Conservation (phyloP, 345 rosid species). For the Pistacia integerrima region DNA sequence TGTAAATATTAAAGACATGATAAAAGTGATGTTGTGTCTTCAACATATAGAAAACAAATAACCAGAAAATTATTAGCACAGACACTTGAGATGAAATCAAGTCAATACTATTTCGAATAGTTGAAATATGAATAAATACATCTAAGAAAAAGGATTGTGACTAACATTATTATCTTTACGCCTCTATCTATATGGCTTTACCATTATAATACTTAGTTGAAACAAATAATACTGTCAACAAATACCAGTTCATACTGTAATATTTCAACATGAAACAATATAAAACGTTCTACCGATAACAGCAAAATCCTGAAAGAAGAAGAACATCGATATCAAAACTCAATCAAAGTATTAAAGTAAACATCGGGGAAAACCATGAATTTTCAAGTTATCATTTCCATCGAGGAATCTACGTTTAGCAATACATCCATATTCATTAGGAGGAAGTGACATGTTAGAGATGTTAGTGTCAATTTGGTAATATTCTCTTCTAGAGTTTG, state of each 20-base stretch:
- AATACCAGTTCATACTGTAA: background rate
- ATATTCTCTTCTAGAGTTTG: background rate
- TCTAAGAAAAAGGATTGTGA: background rate
- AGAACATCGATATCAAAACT: background rate
- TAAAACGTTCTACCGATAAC: background rate
- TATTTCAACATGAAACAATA: background rate
- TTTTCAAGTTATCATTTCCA: background rate
- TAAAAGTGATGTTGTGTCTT: conserved; percentile 10
- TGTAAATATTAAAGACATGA: conserved; percentile 37
- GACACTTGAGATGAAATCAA: background rate
- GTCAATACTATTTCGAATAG: background rate
- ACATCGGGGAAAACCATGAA: background rate
- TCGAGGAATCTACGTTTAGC: background rate
- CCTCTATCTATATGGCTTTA: background rate
- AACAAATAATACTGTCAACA: background rate
- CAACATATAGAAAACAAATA: conserved; percentile 8
- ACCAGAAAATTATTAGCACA: background rate
- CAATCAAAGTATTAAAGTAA: background rate
- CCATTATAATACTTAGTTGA: background rate
- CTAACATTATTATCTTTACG: background rate
- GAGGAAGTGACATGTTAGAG: background rate
- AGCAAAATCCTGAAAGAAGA: background rate
- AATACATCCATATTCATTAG: background rate
- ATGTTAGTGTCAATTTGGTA: background rate
- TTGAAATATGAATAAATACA: background rate